Conservation (phyloP, 2,329 filamentous ascomycete genomes). For the Cladosporium sp. region DNA sequence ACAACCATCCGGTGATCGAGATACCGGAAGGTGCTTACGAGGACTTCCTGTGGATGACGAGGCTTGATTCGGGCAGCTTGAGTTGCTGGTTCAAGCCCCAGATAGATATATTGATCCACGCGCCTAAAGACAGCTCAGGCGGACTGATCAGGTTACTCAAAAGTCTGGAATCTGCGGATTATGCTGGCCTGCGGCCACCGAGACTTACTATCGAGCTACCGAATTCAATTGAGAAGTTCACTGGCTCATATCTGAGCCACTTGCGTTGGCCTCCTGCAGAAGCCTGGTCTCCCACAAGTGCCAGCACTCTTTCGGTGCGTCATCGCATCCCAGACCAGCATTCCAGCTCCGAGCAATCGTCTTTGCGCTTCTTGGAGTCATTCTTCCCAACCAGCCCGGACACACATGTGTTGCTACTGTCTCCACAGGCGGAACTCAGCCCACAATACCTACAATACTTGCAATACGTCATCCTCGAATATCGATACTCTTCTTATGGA, state of each 20-base stretch:
- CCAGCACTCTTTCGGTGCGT: slow-evolving; percentile 63
- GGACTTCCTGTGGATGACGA: slow-evolving; percentile 73
- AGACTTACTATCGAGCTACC: slow-evolving; percentile 85
- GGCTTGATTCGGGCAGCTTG: slow-evolving; percentile 72
- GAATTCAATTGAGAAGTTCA: slow-evolving; percentile 63
- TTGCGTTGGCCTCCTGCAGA: slow-evolving; percentile 68
- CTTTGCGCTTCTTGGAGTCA: slow-evolving; percentile 76
- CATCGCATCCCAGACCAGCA: slow-evolving; percentile 67
- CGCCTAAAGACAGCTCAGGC: slow-evolving; percentile 67
- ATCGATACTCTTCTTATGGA: slow-evolving; percentile 64
- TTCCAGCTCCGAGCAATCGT: slow-evolving; percentile 67
- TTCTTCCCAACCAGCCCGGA: slow-evolving; percentile 74
- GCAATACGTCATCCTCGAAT: slow-evolving; percentile 74
- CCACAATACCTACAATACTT: slow-evolving; percentile 84
- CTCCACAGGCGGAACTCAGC: slow-evolving; percentile 76
- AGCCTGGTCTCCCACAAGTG: slow-evolving; percentile 45
- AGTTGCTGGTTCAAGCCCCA: slow-evolving; percentile 74
- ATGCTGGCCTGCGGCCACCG: slow-evolving; percentile 66
- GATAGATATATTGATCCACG: slow-evolving; percentile 83
- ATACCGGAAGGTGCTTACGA: slow-evolving; percentile 65
- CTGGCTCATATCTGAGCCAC: slow-evolving; percentile 60
- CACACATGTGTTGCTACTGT: slow-evolving; percentile 81
- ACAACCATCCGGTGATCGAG: slow-evolving; percentile 68
- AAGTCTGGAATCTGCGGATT: slow-evolving; percentile 75
- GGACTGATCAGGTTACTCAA: slow-evolving; percentile 73